Base-by-base conservation (phyloP, 2,329 filamentous ascomycete species). In the Pseudogymnoascus sp. region DNA sequence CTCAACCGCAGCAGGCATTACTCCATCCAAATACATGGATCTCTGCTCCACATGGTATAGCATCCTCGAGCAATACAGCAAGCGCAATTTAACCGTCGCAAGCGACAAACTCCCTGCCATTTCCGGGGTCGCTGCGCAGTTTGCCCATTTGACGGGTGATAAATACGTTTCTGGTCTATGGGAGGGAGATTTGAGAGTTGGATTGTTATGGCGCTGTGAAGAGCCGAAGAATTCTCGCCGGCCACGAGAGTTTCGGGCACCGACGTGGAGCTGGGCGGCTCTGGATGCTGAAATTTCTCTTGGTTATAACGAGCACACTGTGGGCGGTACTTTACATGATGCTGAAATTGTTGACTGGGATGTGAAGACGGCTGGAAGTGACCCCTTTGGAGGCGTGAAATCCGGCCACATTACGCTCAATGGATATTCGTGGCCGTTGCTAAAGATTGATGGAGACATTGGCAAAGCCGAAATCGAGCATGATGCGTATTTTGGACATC, bases 121-220 rank as follows among this genome's bases (percentile, higher is more conserved):
- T 6, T 64, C 63, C 2, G 64, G 63, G 8, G 35, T 66, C 4
- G 64, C 64, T 16, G 41, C 58, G 5, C 49, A 64, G 28, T 61
- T 63, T 41, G 33, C 61, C 2, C 43, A 18, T 16, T 25, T 61
- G 4, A 49, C 64, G 3, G 37, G 52, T 31, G 64, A 66, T 41
- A 11, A 62, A 25, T 66, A 66, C 25, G n/a, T 65, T 8, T 61
- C 61, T 5, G 64, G 64, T 2, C 59, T 66, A 18, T 66, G 64
- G 64, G 61, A 60, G 41, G 8, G 38, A 21, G 63, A 66, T 52
- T 45, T 66, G 1, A 11, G 55, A n/a, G 9, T 18, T 2, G 61
- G 61, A 5, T 28, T 66, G 1, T 16, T 31, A 11, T 63, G 55
- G 52, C n/a, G 43, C 41, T 59, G 18, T 9, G 3, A 18, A n/a